A percentile compares a stretch with the other conserved stretches of the same genome.
These are phyloP conservation scores for Brassica incana DNA, from an alignment of 345 rosid genomes.

Conservation along the genomic window DNA sequence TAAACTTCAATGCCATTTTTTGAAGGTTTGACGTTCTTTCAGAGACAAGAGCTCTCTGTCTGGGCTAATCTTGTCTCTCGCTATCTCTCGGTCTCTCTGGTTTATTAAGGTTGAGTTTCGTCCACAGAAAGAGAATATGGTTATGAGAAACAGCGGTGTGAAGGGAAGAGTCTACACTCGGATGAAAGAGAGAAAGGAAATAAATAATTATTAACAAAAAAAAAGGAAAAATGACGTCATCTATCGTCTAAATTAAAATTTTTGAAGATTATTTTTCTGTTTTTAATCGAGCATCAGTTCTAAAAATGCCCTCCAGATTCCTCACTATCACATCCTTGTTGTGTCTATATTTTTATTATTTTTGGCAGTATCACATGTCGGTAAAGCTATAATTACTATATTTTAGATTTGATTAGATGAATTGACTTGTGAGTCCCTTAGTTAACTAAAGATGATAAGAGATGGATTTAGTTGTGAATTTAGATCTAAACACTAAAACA, in stretches of 20 bases:
- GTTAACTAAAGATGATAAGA: too few relatives aligned
- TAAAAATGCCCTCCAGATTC: slow-evolving; percentile 36
- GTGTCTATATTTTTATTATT: background rate
- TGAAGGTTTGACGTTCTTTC: background rate
- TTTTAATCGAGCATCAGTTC: background rate
- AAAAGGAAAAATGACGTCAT: slow-evolving; percentile 15
- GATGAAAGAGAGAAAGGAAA: background rate
- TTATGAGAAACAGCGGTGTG: slow-evolving; percentile 23
- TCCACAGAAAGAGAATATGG: slow-evolving; percentile 39
- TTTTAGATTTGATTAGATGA: too few relatives aligned
- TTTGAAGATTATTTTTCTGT: background rate
- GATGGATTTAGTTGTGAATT: too few relatives aligned
- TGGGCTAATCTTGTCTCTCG: background rate
- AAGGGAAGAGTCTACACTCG: slow-evolving; percentile 1
- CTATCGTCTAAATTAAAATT: background rate
- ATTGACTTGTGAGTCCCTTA: too few relatives aligned
- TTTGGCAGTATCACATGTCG: background rate
- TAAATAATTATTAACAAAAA: too few relatives aligned
- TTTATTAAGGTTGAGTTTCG: slow-evolving; percentile 33
- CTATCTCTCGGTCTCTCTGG: background rate
- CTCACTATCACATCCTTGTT: slow-evolving; percentile 7
- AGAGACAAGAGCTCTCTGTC: background rate
- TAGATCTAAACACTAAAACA: too few relatives aligned
- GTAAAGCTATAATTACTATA: background rate
- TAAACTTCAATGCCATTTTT: slow-evolving; percentile 43